Conservation (phyloP, 75 land plant genomes). For the Pinus tabuliformis region DNA sequence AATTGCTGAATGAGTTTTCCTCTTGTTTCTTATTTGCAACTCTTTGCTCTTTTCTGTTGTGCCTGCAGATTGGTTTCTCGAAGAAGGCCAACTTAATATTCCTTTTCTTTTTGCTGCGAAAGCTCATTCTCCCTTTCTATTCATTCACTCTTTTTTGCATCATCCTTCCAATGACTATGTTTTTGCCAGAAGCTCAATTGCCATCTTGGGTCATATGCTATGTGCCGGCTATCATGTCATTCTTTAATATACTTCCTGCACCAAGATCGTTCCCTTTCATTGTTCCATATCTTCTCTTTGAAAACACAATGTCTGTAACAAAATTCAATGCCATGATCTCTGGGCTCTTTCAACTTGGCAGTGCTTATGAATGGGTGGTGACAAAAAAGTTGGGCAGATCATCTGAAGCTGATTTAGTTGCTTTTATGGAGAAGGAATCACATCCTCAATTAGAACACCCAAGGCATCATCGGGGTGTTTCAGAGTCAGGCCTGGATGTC, state of each 20-base stretch:
- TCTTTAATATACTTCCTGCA: slow-evolving; percentile 80
- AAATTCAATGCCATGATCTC: slow-evolving; percentile 93
- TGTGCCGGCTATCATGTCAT: slow-evolving; percentile 74
- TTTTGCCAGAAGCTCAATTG: slow-evolving; percentile 79
- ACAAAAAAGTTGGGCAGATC: slow-evolving; percentile 84
- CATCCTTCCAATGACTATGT: slow-evolving; percentile 91
- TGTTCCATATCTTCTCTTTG: slow-evolving; percentile 74
- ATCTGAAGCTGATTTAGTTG: slow-evolving; percentile 69
- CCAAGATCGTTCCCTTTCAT: slow-evolving; percentile 52
- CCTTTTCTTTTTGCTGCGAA: slow-evolving; percentile 81
- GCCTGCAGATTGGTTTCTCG: slow-evolving; percentile 69
- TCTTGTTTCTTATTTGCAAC: background rate
- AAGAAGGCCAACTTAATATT: slow-evolving; percentile 78
- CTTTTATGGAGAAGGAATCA: slow-evolving; percentile 33
- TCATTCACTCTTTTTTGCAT: slow-evolving; percentile 92
- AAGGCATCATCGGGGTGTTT: slow-evolving; percentile 29
- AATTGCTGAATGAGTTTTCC: background rate
- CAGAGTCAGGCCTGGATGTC: slow-evolving; percentile 43
- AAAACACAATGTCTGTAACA: slow-evolving; percentile 93
- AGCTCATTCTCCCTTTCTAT: slow-evolving; percentile 82
- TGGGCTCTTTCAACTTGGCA: slow-evolving; percentile 77
- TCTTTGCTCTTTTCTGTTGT: background rate
- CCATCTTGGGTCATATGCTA: slow-evolving; percentile 90
- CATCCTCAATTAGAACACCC: slow-evolving; percentile 9
- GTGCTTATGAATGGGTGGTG: slow-evolving; percentile 85